phyloP scores from a whole-genome alignment of 495 filamentous ascomycete species.

The Chlorociboria aeruginascens region DNA sequence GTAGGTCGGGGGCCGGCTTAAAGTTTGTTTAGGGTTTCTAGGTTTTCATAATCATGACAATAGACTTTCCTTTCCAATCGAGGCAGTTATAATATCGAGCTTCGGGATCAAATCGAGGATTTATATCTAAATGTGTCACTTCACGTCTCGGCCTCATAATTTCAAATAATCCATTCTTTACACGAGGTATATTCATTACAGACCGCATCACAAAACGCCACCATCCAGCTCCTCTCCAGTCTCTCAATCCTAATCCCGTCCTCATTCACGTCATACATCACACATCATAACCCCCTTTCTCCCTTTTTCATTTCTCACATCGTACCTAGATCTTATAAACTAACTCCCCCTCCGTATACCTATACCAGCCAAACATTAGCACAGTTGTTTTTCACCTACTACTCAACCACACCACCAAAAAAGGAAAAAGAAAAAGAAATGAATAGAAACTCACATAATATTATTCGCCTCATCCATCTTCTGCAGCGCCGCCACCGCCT shows the following conservation, averaged over 20 bases:
- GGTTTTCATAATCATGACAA: background rate
- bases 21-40: background rate
- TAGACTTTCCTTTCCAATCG: background rate
- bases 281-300: background rate
- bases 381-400: background rate
- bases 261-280: background rate
- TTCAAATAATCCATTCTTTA: too few species aligned
- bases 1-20: background rate
- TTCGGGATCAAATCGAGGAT: too few species aligned
- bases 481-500: conserved; percentile 66
- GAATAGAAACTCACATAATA: conserved; percentile 66
- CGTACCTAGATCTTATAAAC: conserved; percentile 34
- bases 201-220: background rate
- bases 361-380: conserved; percentile 7
- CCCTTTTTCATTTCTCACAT: background rate
- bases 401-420: background rate
- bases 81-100: too few species aligned
- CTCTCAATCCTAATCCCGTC: background rate
- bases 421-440: too few species aligned
- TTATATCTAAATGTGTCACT: too few species aligned
- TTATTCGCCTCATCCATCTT: conserved; percentile 74
- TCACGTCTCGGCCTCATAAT: too few species aligned
- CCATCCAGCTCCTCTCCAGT: background rate
- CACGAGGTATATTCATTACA: too few species aligned
- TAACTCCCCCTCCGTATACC: conserved; percentile 30